Conservation (phyloP, 441 rosid genomes). For the Populus trichocarpa region DNA sequence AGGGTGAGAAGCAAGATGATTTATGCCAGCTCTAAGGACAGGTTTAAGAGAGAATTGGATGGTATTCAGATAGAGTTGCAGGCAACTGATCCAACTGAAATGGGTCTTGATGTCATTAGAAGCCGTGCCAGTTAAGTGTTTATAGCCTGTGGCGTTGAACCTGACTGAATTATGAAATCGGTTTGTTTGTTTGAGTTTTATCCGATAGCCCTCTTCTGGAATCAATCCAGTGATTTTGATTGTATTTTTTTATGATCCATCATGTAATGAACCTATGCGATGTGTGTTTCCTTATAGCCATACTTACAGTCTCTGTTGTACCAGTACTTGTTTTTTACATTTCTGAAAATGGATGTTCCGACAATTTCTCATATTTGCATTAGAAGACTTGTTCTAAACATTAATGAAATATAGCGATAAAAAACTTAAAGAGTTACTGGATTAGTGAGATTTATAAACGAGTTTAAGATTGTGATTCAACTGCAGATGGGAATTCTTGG, state of each 20-base stretch:
- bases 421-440: not conserved
- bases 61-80: constrained; percentile 66
- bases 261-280: constrained; percentile 25
- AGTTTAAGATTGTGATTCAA: not conserved
- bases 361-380: not conserved
- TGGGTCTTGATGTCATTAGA: constrained; percentile 59
- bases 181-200: constrained; percentile 32
- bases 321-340: not conserved
- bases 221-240: not conserved
- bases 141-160: constrained; percentile 36
- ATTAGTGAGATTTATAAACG: not conserved
- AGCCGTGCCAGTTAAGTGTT: constrained; percentile 50
- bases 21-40: constrained; percentile 60
- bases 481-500: not conserved
- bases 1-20: constrained; percentile 67
- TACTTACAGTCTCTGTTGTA: constrained; percentile 16
- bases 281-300: constrained; percentile 19
- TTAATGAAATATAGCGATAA: not conserved
- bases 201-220: constrained; percentile 19
- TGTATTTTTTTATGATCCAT: constrained; percentile 1
- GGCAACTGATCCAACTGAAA: constrained; percentile 70
- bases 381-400: not conserved
- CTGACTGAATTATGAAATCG: constrained; percentile 36
- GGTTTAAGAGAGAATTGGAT: constrained; percentile 58
- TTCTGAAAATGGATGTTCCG: not conserved